Evolutionary conservation across 1,284 basidiomycete genomes (phyloP), one percentile per base, ranked within the genome.

Genomic region (Sporisorium graminicola): DNA sequence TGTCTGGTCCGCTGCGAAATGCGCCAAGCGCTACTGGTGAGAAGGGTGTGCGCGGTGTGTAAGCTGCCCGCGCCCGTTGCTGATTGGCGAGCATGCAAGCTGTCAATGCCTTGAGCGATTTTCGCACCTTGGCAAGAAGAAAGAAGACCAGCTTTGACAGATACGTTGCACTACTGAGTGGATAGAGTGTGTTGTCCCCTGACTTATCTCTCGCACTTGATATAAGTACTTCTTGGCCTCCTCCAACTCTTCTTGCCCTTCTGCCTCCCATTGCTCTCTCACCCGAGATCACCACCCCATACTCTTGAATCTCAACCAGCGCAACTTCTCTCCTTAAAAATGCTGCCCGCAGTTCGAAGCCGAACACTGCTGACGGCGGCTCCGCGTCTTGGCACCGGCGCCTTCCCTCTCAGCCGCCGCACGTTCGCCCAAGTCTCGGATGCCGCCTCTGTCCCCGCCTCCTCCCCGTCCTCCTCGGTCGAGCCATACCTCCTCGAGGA

Each of bases 401-500:
- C 27, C 20, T n/a, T 35, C 6, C 26, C 40, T 16, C n/a, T 46
- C 14, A n/a, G 14, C 9, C 60, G 74, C 29, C 58, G 74, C n/a
- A 55, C 14, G n/a, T 50, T 78, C 13, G 72, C 76, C 37, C 68
- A 71, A 24, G 68, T 78, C 50, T 68, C 72, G 1, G 76, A 78
- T 35, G 66, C 66, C 7, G 72, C 72, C 31, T 29, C 71, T 1
- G 49, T 58, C 29, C 53, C 58, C 4, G 24, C 43, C 10, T 8
- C 65, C 14, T n/a, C 47, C 31, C 53, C 58, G 2, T 29, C 43
- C 10, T 8, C 65, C 14, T n/a, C 47, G 26, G 65, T 75, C 46
- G 78, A 78, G 33, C 77, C 79, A 0, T 81, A 78, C 51, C 69
- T 81, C 6, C 79, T 81, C 27, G 79, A 81, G 37, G 79, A 81